These are phyloP conservation scores for Eucalyptus globulus DNA, from an alignment of 345 rosid species.

Conservation along the genomic window DNA sequence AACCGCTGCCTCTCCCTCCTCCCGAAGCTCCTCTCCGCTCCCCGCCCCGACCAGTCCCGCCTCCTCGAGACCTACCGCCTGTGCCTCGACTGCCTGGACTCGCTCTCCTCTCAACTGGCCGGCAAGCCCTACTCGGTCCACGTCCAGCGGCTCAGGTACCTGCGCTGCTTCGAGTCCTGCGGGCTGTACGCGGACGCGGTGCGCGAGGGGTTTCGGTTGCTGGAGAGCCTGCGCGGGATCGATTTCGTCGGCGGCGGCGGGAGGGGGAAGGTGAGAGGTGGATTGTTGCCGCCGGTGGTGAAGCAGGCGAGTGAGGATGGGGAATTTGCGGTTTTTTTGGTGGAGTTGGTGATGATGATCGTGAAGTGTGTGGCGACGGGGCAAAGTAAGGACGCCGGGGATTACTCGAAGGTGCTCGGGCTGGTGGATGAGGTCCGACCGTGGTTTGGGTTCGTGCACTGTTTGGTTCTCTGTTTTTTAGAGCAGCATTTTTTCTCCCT, in stretches of 20 bases:
- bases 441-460: conserved; percentile 53
- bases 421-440: conserved; percentile 51
- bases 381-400: conserved; percentile 18
- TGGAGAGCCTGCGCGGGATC: conserved; percentile 33
- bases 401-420: conserved; percentile 20
- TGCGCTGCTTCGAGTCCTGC: conserved; percentile 43
- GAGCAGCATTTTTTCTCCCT: background rate
- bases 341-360: conserved; percentile 37
- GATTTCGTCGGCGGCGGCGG: background rate
- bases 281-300: conserved; percentile 15
- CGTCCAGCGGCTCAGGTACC: conserved; percentile 36
- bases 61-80: conserved; percentile 40
- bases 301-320: conserved; percentile 20
- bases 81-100: conserved; percentile 61
- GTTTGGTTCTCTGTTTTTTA: background rate
- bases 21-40: conserved; percentile 59
- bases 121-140: conserved; percentile 49
- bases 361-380: conserved; percentile 40
- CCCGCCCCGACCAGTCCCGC: conserved; percentile 2
- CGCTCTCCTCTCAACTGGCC: conserved; percentile 52
- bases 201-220: conserved; percentile 31
- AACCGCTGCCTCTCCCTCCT: conserved; percentile 55
- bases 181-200: conserved; percentile 28
- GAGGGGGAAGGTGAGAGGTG: background rate
- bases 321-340: conserved; percentile 36